Evolutionary conservation across 257 asterid genomes (phyloP).

Genomic region (Nyctanthes arbortristis): DNA sequence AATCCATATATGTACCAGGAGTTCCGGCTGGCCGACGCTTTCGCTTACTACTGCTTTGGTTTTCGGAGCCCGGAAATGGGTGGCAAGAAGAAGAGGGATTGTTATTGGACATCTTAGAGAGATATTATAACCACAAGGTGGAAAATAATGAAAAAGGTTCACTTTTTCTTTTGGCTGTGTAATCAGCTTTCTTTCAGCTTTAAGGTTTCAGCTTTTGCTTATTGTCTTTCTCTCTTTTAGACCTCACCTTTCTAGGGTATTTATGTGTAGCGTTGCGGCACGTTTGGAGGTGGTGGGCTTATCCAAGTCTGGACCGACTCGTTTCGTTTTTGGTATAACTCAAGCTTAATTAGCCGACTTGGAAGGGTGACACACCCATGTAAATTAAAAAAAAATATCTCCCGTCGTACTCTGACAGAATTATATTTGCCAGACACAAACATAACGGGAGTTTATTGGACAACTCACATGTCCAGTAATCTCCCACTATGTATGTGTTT

Average conservation of each 20-base stretch:
- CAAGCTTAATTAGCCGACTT: too few species aligned
- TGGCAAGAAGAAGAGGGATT: slow-evolving; percentile 51
- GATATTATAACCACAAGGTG: slow-evolving; percentile 32
- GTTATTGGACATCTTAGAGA: slow-evolving; percentile 36
- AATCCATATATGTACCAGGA: slow-evolving; percentile 49
- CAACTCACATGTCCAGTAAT: too few species aligned
- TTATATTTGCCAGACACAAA: too few species aligned
- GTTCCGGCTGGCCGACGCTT: slow-evolving; percentile 88
- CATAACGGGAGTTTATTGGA: too few species aligned
- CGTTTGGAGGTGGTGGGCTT: background rate
- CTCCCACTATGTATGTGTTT: too few species aligned
- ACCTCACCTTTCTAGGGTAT: slow-evolving; percentile 21
- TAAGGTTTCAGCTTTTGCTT: slow-evolving; percentile 36
- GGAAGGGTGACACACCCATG: too few species aligned
- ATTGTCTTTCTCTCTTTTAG: slow-evolving; percentile 14
- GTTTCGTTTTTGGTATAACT: too few species aligned
- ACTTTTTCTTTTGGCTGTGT: slow-evolving; percentile 44
- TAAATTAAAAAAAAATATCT: too few species aligned
- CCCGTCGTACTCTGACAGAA: too few species aligned
- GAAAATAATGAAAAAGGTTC: slow-evolving; percentile 32
- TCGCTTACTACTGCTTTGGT: slow-evolving; percentile 40
- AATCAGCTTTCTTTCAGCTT: slow-evolving; percentile 65
- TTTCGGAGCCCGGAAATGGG: slow-evolving; percentile 45
- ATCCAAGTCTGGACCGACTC: background rate
- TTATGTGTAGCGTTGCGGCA: slow-evolving; percentile 4